A percentile compares a stretch with the other conserved stretches of the same genome.
Conservation (phyloP, 2,329 filamentous ascomycete genomes). For the Penicillium sumatraense region DNA sequence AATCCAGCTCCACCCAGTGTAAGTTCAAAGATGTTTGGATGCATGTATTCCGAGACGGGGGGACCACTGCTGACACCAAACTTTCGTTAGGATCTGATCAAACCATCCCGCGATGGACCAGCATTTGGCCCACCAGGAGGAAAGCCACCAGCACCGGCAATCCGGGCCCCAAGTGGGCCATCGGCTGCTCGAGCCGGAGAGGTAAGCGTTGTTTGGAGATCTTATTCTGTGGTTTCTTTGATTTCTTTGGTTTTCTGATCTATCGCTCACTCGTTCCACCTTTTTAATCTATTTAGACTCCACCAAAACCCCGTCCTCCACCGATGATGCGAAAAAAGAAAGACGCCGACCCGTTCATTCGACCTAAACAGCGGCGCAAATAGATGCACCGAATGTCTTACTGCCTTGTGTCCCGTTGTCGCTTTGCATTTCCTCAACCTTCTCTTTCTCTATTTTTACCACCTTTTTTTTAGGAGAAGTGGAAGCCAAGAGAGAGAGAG, state of each 20-base stretch:
- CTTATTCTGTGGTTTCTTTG: background rate
- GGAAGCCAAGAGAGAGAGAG: no score
- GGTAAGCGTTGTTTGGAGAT: background rate
- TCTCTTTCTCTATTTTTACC: background rate
- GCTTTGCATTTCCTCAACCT: background rate
- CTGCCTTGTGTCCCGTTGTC: background rate
- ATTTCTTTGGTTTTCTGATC: background rate
- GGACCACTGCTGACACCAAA: constrained; percentile 25
- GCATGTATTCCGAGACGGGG: no score
- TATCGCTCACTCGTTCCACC: constrained; percentile 5
- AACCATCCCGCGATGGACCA: constrained; percentile 44
- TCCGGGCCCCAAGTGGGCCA: constrained; percentile 12
- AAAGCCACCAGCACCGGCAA: constrained; percentile 20
- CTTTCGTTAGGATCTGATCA: constrained; percentile 40
- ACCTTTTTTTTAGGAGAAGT: background rate
- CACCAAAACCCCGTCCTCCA: constrained; percentile 31
- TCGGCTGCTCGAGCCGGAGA: background rate
- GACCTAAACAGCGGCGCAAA: constrained; percentile 41
- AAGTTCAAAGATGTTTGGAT: constrained; percentile 8
- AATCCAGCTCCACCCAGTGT: constrained; percentile 16
- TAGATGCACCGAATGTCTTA: background rate
- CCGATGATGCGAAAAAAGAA: constrained; percentile 45
- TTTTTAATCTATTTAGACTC: constrained; percentile 23
- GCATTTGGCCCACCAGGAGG: constrained; percentile 32
- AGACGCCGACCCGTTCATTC: constrained; percentile 46